Conservation (phyloP, 257 asterid genomes). For the Nicotiana obtusifolia region DNA sequence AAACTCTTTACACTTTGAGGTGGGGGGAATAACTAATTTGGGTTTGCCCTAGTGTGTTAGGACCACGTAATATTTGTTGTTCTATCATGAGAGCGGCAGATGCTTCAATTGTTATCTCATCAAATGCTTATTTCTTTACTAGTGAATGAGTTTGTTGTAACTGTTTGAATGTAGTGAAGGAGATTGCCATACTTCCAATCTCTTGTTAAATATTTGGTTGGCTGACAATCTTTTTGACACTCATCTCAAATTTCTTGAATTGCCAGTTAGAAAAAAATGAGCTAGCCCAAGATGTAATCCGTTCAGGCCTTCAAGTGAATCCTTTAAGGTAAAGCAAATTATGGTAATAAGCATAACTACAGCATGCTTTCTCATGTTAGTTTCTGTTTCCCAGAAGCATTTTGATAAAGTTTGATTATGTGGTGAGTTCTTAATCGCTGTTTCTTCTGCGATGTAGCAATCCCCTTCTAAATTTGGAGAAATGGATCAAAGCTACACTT, state of each 20-base stretch:
- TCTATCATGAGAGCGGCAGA: neutral
- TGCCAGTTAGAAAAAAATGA: conserved; percentile 86
- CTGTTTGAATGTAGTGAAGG: neutral
- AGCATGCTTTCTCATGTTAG: neutral
- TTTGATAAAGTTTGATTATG: neutral
- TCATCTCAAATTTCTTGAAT: conserved; percentile 14
- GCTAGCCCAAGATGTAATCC: conserved; percentile 59
- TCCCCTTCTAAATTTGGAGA: conserved; percentile 60
- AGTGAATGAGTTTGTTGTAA: neutral
- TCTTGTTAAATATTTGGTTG: conserved; percentile 1
- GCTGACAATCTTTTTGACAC: neutral
- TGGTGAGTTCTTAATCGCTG: neutral
- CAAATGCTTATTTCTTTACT: too few species aligned
- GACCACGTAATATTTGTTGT: neutral
- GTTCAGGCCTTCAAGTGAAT: conserved; percentile 69
- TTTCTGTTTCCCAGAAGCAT: neutral
- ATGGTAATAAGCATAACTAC: neutral
- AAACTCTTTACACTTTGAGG: neutral
- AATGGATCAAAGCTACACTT: conserved; percentile 27
- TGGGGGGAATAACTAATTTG: neutral
- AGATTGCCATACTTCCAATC: neutral
- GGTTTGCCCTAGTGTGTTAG: neutral
- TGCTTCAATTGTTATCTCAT: neutral
- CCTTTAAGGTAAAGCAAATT: conserved; percentile 49
- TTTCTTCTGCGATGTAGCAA: conserved; percentile 35